Evolutionary conservation across 2,329 filamentous ascomycete genomes (phyloP).

Genomic region (Diplocarpon mali): DNA sequence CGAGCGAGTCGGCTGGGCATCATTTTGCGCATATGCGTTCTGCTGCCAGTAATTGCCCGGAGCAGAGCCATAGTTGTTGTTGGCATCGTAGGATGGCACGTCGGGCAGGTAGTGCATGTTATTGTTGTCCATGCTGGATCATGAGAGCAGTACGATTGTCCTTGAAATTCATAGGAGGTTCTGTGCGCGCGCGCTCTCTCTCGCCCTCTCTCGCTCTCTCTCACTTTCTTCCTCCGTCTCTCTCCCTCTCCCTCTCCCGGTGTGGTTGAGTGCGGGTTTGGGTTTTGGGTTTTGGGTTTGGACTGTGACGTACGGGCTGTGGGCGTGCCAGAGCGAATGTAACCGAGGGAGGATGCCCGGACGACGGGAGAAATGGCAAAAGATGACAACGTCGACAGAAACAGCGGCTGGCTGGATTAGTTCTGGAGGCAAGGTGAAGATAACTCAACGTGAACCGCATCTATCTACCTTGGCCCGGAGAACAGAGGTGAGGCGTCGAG

Average conservation of each 20-base stretch:
- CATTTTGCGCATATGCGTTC: not conserved
- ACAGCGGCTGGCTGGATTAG: too few relatives aligned
- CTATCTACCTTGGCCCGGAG: too few relatives aligned
- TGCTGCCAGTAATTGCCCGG: conserved; percentile 4
- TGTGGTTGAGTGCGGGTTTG: not conserved
- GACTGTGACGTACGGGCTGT: not conserved
- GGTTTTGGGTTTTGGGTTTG: not conserved
- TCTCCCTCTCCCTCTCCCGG: too few relatives aligned
- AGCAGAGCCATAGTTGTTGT: not conserved
- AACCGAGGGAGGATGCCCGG: not conserved
- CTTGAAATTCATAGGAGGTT: too few relatives aligned
- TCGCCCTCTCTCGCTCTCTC: too few relatives aligned
- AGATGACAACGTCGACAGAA: too few relatives aligned
- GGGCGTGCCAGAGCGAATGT: not conserved
- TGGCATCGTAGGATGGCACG: not conserved
- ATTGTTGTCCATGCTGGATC: conserved; percentile 1
- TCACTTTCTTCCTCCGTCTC: too few relatives aligned
- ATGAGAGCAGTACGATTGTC: not conserved
- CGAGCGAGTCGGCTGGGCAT: conserved; percentile 4
- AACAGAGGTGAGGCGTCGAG: not conserved
- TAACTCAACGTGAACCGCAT: too few relatives aligned
- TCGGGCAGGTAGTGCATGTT: not conserved
- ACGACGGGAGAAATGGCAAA: not conserved
- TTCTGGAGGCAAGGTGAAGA: too few relatives aligned
- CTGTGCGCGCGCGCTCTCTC: too few relatives aligned